Evolutionary conservation across 768 basidiomycete species (phyloP), one percentile per base, ranked within the genome.

Genomic region (Lactarius quietus): DNA sequence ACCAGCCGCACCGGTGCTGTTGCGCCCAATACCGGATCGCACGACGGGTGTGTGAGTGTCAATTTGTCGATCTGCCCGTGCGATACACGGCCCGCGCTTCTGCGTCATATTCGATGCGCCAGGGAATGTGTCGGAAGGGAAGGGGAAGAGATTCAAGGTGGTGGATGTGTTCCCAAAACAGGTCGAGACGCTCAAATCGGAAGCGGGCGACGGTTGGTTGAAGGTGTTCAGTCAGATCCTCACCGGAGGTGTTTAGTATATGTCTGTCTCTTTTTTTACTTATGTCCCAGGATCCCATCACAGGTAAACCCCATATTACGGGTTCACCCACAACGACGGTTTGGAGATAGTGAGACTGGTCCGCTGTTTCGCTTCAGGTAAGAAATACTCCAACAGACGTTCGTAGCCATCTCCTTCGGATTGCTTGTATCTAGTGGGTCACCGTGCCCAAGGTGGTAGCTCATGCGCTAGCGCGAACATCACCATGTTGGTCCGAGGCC

Each of bases 151-250:
- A 74, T 82, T n/a, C 64, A 71, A 78, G 70, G 81, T 83, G 68
- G 89, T 82, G 31, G 92, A 92, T 63, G 82, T 85, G 51, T 92
- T 90, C 74, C 81, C 93, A 55, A 83, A 84, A 61, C 82, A 82
- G 70, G 89, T 95, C 59, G 93, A 95, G 78, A 87, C 87, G n/a
- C n/a, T n/a, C n/a, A n/a, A n/a, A n/a, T n/a, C n/a, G 20, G 93
- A 95, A 71, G 92, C 95, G 82, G 93, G n/a, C n/a, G n/a, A n/a
- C n/a, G n/a, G n/a, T n/a, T n/a, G n/a, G n/a, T n/a, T n/a, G 71
- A 89, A 89, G 74, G 90, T 94, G 36, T 87, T 89, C 71, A 90
- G 85, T 64, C 88, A 90, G 78, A 86, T n/a, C n/a, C n/a, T n/a
- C n/a, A n/a, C n/a, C n/a, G n/a, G n/a, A n/a, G n/a, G n/a, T n/a